A percentile compares a stretch with the other conserved stretches of the same genome.
Evolutionary conservation across 2,329 filamentous ascomycete genomes (phyloP).

Genomic region (Nannizziopsis barbatae): DNA sequence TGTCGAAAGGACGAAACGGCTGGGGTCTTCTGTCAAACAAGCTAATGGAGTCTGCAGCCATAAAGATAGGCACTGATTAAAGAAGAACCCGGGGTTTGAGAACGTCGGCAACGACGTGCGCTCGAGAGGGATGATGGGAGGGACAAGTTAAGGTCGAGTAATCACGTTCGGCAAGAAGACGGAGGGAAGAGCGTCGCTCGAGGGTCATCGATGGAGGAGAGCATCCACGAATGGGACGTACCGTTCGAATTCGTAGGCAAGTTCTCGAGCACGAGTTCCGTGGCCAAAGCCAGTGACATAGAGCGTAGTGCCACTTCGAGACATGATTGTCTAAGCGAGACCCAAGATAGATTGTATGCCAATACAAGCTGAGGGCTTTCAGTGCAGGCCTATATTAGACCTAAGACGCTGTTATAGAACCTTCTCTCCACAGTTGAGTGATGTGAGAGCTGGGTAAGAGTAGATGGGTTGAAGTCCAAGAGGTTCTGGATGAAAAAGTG

Average conservation of each 20-base stretch:
- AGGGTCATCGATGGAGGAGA: slow-evolving; percentile 23
- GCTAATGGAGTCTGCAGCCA: slow-evolving; percentile 3
- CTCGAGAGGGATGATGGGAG: slow-evolving; percentile 11
- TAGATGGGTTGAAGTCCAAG: neutral
- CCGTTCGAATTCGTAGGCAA: slow-evolving; percentile 99
- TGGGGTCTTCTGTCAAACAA: slow-evolving; percentile 2
- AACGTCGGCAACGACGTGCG: slow-evolving; percentile 14
- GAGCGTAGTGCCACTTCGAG: slow-evolving; percentile 77
- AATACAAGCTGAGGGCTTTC: neutral
- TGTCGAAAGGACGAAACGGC: neutral
- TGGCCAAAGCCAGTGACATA: slow-evolving; percentile 99
- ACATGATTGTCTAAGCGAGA: slow-evolving; percentile 47
- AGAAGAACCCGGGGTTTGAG: slow-evolving; percentile 9
- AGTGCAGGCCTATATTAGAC: neutral
- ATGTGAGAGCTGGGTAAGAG: neutral
- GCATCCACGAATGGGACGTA: slow-evolving; percentile 53
- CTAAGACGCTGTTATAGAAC: neutral
- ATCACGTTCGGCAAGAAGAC: slow-evolving; percentile 16
- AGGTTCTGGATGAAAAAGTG: too few species aligned
- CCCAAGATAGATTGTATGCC: neutral
- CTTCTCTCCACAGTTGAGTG: too few species aligned
- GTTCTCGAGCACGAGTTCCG: slow-evolving; percentile 94
- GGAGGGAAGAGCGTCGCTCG: slow-evolving; percentile 16
- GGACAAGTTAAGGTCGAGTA: slow-evolving; percentile 12
- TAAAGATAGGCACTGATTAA: slow-evolving; percentile 2